These are phyloP conservation scores for Nitzschia sp. DNA, from an alignment of 108 stramenopile species.

Conservation along the genomic window DNA sequence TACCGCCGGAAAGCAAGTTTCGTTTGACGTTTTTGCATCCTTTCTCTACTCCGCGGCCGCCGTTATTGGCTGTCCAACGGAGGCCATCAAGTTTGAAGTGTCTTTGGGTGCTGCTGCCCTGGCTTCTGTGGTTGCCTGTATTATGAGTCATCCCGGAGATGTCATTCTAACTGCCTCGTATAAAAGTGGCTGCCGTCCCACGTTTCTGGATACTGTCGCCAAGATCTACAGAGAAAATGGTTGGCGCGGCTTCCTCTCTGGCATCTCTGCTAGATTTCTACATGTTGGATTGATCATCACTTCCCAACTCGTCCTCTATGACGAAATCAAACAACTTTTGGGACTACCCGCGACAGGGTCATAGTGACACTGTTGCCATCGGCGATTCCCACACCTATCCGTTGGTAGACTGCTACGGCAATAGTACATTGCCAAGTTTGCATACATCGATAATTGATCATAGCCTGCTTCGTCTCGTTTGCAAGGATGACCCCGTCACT, in stretches of 20 bases:
- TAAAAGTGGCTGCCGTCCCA: conserved; percentile 14
- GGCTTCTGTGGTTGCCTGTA: conserved; percentile 85
- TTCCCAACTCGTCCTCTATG: conserved; percentile 92
- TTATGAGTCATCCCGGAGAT: conserved; percentile 94
- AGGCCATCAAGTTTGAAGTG: conserved; percentile 65
- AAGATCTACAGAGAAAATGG: conserved; percentile 25
- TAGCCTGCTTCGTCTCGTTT: too few relatives aligned
- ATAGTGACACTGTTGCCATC: too few relatives aligned
- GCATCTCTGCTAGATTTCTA: conserved; percentile 79
- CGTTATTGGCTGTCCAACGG: neutral
- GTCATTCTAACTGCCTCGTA: conserved; percentile 91
- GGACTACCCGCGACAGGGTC: conserved; percentile 86
- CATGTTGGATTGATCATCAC: conserved; percentile 95
- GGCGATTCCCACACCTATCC: too few relatives aligned
- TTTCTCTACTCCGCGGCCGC: conserved; percentile 49
- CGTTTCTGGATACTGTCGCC: conserved; percentile 34
- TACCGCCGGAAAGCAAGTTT: conserved; percentile 93
- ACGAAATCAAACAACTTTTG: conserved; percentile 88
- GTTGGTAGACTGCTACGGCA: too few relatives aligned
- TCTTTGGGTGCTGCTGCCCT: conserved; percentile 67
- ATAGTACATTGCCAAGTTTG: too few relatives aligned
- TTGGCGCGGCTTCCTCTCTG: conserved; percentile 72
- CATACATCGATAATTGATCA: too few relatives aligned
- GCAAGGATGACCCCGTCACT: too few relatives aligned
- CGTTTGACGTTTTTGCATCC: conserved; percentile 81